A percentile compares a stretch with the other conserved stretches of the same genome.
phyloP scores from a whole-genome alignment of 768 basidiomycete species.

The Cystobasidiopsis lactophilus region DNA sequence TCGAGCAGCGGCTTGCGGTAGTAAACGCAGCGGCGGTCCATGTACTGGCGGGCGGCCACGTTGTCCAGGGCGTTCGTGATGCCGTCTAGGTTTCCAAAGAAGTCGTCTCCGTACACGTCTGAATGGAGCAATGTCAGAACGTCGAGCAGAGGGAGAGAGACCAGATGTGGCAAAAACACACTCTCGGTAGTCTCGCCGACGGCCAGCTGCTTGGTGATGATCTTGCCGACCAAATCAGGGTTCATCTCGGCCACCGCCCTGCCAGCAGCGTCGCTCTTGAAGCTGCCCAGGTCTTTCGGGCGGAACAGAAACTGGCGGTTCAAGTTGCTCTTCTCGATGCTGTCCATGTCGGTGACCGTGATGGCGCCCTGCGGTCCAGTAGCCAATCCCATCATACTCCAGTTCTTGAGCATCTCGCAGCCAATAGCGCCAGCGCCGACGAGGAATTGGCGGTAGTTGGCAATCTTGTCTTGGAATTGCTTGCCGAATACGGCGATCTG shows the following conservation, averaged over 20 bases:
- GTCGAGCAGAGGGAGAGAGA: slow-evolving; percentile 14
- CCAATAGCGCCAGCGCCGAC: slow-evolving; percentile 98
- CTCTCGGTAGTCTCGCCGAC: slow-evolving; percentile 85
- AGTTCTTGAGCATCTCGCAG: slow-evolving; percentile 99
- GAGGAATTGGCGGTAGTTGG: slow-evolving; percentile 75
- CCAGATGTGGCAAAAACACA: slow-evolving; percentile 28
- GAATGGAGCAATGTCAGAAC: not conserved
- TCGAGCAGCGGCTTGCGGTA: slow-evolving; percentile 88
- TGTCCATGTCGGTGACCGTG: slow-evolving; percentile 89
- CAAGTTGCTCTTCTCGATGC: slow-evolving; percentile 96
- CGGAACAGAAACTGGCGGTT: slow-evolving; percentile 97
- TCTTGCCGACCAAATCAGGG: slow-evolving; percentile 63
- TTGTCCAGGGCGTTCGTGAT: slow-evolving; percentile 98
- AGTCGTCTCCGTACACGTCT: slow-evolving; percentile 73
- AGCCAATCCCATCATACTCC: slow-evolving; percentile 94
- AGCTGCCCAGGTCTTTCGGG: slow-evolving; percentile 82
- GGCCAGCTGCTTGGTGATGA: slow-evolving; percentile 68
- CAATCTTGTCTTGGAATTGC: slow-evolving; percentile 73
- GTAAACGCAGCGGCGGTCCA: slow-evolving; percentile 96
- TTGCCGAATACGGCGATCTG: slow-evolving; percentile 94
- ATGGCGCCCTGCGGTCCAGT: slow-evolving; percentile 52
- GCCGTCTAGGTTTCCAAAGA: slow-evolving; percentile 70
- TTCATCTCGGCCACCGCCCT: slow-evolving; percentile 90
- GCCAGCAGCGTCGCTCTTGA: slow-evolving; percentile 87
- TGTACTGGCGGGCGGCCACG: slow-evolving; percentile 82